Conservation (phyloP, 352 stramenopile genomes). For the Phytophthora agathidicida region DNA sequence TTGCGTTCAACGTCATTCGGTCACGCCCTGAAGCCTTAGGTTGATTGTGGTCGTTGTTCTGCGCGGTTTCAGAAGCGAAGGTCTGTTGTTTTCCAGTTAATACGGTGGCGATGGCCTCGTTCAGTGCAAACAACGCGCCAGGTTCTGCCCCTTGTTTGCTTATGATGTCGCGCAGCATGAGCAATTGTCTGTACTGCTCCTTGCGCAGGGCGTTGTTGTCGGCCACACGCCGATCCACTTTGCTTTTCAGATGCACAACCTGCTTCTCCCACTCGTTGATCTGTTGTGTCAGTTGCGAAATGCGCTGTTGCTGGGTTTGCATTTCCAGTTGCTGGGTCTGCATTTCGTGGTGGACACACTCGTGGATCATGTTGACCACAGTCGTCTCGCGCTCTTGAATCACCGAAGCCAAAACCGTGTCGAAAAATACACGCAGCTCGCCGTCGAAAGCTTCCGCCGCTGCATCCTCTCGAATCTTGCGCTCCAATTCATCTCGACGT, state of each 20-base stretch:
- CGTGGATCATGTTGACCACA: conserved; percentile 65
- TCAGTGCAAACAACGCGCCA: conserved; percentile 51
- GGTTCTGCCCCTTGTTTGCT: conserved; percentile 58
- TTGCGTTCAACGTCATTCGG: conserved; percentile 13
- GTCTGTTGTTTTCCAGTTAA: conserved; percentile 23
- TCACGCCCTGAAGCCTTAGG: conserved; percentile 8
- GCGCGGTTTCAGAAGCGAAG: background rate
- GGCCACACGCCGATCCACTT: conserved; percentile 65
- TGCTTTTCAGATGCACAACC: conserved; percentile 46
- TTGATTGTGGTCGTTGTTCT: conserved; percentile 13
- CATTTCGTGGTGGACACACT: conserved; percentile 57
- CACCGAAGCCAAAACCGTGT: conserved; percentile 36
- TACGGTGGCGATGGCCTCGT: conserved; percentile 61
- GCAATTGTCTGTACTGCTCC: conserved; percentile 73
- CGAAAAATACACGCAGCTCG: conserved; percentile 56
- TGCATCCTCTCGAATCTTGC: conserved; percentile 26
- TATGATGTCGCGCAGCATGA: conserved; percentile 76
- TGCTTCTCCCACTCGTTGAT: conserved; percentile 42
- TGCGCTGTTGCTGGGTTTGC: conserved; percentile 19
- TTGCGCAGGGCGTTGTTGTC: conserved; percentile 74
- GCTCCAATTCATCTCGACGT: conserved; percentile 23
- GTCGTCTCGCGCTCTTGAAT: conserved; percentile 64
- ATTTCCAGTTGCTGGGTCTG: conserved; percentile 20
- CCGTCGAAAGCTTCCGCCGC: conserved; percentile 24
- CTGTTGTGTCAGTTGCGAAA: conserved; percentile 26